Evolutionary conservation across 1,139 yeast genomes (phyloP).

Genomic region (Eremothecium sinecaudum): DNA sequence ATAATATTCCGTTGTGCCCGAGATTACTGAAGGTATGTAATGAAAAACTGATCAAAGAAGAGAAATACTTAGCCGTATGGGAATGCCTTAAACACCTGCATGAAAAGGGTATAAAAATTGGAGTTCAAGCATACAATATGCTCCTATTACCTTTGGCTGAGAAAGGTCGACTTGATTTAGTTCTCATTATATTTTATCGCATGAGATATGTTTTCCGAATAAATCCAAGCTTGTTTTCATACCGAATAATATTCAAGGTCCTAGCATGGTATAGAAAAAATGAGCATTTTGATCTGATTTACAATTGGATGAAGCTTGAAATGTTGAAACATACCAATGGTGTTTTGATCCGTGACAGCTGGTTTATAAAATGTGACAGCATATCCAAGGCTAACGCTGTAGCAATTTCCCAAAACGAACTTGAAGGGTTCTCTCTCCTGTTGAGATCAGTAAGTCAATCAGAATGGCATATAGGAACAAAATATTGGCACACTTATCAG

Average conservation of each 20-base stretch:
- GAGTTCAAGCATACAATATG: constrained; percentile 25
- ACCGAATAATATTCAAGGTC: constrained; percentile 31
- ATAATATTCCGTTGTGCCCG: constrained; percentile 22
- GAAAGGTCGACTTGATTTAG: constrained; percentile 31
- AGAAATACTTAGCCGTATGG: constrained; percentile 26
- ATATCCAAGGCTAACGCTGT: constrained; percentile 16
- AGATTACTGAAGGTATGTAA: constrained; percentile 22
- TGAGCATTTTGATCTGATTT: constrained; percentile 20
- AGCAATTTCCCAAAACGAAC: no score
- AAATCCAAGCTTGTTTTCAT: constrained; percentile 25
- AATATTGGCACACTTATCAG: no score
- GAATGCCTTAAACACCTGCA: constrained; percentile 16
- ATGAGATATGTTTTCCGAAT: constrained; percentile 21
- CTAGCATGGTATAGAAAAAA: constrained; percentile 30
- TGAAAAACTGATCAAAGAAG: constrained; percentile 21
- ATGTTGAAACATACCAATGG: constrained; percentile 8
- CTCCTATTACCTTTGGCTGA: constrained; percentile 27
- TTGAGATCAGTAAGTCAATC: no score
- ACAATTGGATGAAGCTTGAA: constrained; percentile 12
- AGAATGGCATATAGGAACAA: no score
- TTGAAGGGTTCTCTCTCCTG: no score
- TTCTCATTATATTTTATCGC: constrained; percentile 27
- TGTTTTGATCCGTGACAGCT: constrained; percentile 13
- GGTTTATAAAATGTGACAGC: constrained; percentile 22
- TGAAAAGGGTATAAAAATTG: constrained; percentile 10